These are phyloP conservation scores for Dendrobium chrysotoxum DNA, from an alignment of 106 monocot genomes.

Conservation along the genomic window DNA sequence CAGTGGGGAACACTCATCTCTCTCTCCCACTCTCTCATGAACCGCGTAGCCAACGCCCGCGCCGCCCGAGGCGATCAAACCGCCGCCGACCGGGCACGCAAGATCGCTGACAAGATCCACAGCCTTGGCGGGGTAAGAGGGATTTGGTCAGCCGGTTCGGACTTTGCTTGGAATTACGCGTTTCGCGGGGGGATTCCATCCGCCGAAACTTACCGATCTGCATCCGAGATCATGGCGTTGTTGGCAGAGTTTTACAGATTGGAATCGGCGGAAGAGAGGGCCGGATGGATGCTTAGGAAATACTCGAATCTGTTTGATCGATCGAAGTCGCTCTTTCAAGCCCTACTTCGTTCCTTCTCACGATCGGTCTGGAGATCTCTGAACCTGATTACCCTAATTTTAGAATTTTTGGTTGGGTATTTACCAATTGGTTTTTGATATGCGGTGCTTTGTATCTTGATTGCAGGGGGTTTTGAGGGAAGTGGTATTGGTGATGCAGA, in stretches of 20 bases:
- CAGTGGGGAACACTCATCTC: slow-evolving; percentile 50
- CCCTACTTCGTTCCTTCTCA: slow-evolving; percentile 41
- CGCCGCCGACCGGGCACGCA: slow-evolving; percentile 45
- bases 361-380: slow-evolving; percentile 34
- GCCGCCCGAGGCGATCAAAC: slow-evolving; percentile 40
- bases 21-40: slow-evolving; percentile 72
- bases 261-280: slow-evolving; percentile 30
- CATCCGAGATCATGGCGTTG: slow-evolving; percentile 17
- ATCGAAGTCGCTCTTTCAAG: slow-evolving; percentile 22
- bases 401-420: neutral
- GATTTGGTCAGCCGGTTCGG: slow-evolving; percentile 59
- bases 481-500: slow-evolving; percentile 49
- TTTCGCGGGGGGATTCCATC: slow-evolving; percentile 21
- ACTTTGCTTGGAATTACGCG: slow-evolving; percentile 75
- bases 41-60: slow-evolving; percentile 61
- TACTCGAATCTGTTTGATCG: slow-evolving; percentile 18
- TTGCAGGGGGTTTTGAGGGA: slow-evolving; percentile 73
- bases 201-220: slow-evolving; percentile 27
- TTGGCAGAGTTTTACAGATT: slow-evolving; percentile 26
- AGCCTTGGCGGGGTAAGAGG: slow-evolving; percentile 18
- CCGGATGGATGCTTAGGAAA: slow-evolving; percentile 40
- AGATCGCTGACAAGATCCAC: slow-evolving; percentile 45
- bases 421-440: neutral
- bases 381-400: neutral
- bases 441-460: neutral